Evolutionary conservation across 176 grass and related monocot species (phyloP).

Genomic region (Chloris gayana): DNA sequence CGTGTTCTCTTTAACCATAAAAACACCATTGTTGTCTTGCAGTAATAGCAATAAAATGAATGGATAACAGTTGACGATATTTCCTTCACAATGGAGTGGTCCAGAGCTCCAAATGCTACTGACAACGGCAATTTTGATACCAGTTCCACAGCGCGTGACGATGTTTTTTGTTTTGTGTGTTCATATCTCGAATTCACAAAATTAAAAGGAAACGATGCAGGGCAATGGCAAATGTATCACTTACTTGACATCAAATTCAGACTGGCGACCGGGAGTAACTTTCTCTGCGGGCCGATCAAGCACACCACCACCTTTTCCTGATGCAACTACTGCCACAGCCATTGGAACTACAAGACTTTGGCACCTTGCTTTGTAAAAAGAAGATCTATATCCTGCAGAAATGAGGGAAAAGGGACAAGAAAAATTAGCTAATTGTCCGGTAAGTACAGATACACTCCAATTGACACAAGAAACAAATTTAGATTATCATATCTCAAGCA

Average conservation of each 20-base stretch:
- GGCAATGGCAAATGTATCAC: neutral
- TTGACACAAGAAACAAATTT: conserved; percentile 22
- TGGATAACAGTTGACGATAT: neutral
- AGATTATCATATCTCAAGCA: conserved; percentile 7
- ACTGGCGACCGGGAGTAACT: conserved; percentile 79
- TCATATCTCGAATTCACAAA: neutral
- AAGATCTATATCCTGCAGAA: conserved; percentile 64
- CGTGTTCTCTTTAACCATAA: neutral
- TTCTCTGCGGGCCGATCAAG: conserved; percentile 91
- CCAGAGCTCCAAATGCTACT: neutral
- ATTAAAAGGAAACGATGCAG: neutral
- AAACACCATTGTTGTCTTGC: neutral
- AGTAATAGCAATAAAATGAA: conserved; percentile 17
- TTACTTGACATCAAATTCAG: conserved; percentile 89
- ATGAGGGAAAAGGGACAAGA: conserved; percentile 26
- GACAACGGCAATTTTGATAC: conserved; percentile 15
- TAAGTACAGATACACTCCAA: neutral
- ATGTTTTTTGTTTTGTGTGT: neutral
- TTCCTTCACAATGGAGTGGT: neutral
- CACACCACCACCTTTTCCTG: conserved; percentile 90
- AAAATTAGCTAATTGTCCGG: neutral
- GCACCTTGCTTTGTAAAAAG: conserved; percentile 47
- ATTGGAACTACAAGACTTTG: conserved; percentile 51
- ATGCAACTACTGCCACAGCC: conserved; percentile 56
- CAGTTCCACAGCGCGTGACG: neutral